Conservation (phyloP, 2,329 filamentous ascomycete genomes). For the Zymoseptoria crescenta region DNA sequence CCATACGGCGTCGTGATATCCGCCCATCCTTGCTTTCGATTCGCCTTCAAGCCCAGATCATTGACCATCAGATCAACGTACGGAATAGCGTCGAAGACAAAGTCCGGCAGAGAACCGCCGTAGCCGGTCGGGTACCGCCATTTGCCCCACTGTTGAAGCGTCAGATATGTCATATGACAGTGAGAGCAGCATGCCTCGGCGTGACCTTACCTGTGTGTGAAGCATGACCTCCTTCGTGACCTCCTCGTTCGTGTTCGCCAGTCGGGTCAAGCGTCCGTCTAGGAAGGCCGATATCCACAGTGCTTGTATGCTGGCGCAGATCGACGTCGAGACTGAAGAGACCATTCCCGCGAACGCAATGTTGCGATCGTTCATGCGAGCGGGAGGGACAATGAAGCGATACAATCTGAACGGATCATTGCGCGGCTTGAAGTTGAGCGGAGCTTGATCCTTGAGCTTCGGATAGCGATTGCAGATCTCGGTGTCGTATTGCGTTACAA, state of each 20-base stretch:
- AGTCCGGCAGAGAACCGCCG: conserved; percentile 56
- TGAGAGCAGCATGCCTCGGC: too few relatives aligned
- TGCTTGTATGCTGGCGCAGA: conserved; percentile 33
- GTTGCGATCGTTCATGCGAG: conserved; percentile 26
- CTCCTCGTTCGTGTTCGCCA: conserved; percentile 29
- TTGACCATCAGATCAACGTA: conserved; percentile 62
- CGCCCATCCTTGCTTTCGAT: conserved; percentile 46
- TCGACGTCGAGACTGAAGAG: conserved; percentile 31
- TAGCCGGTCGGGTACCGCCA: conserved; percentile 62
- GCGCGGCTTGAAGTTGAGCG: conserved; percentile 18
- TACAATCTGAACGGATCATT: conserved; percentile 32
- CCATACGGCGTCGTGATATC: conserved; percentile 53
- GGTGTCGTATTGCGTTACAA: conserved; percentile 38
- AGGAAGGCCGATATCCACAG: conserved; percentile 56
- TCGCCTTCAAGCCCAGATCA: conserved; percentile 55
- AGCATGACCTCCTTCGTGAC: conserved; percentile 45
- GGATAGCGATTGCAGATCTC: conserved; percentile 50
- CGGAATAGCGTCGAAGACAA: conserved; percentile 68
- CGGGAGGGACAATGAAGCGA: conserved; percentile 38
- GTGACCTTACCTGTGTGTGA: conserved; percentile 35
- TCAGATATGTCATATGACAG: conserved; percentile 16
- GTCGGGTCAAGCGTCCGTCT: conserved; percentile 39
- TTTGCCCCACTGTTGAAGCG: conserved; percentile 49
- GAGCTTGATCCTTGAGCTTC: conserved; percentile 36
- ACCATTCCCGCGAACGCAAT: conserved; percentile 37